Evolutionary conservation across 371 early-diverging fungal species (phyloP), one percentile per base, ranked within the genome.

Genomic region (Mortierella sp.): DNA sequence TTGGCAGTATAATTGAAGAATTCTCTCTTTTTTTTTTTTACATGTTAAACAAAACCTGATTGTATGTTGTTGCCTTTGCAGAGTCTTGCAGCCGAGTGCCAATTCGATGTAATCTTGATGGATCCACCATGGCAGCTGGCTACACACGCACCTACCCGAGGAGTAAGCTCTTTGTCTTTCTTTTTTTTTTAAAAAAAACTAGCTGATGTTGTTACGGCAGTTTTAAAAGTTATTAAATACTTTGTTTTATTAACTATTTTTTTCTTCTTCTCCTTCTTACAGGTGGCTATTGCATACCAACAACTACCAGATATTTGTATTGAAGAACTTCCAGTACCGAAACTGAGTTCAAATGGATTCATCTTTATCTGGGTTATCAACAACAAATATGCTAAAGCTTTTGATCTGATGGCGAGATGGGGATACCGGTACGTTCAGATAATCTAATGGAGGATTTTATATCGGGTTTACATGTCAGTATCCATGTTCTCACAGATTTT

Each of bases 101-200:
- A 96, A 74, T 97, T 97, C 68, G 97, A 96, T 81, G 96, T 94
- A 31, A 95, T 97, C 62, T 82, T 94, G 31, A 95, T 96, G 88
- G 97, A 96, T 86, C 97, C 97, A 62, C 97, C 97, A 80, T 97
- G 97, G 97, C 97, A 96, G 86, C 88, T 97, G 28, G 96, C 97
- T n/a, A 94, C 96, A 19, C 93, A 96, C 76, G 94, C 95, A 2
- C 97, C 97, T 10, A 96, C 97, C 0, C 92, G 97, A 59, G 97
- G 96, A 77, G 96, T 89, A 86, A 66, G 84, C 77, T 9, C n/a
- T 19, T 8, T 43, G 26, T 37, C 28, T 31, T 6, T 29, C 10
- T 55, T 31, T 31, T 55, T 55, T 28, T n/a, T n/a, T n/a, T n/a
- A 4, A 43, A 43, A 43, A 17, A 43, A 45, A n/a, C 13, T 17